Conservation (phyloP, 768 basidiomycete species). For the Agrocybe pediades region DNA sequence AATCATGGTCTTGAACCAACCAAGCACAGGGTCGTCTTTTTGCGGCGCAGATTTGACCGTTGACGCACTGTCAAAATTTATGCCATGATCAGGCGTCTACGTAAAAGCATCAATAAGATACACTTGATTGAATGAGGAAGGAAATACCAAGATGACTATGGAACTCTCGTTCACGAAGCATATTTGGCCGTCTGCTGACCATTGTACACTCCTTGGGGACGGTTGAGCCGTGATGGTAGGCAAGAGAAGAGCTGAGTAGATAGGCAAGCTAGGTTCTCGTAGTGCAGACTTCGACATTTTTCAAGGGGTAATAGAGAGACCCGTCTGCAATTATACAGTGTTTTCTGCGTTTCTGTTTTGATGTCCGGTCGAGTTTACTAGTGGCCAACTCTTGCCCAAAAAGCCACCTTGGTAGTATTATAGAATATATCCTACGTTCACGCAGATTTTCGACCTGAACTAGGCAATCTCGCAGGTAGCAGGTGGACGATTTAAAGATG, state of each 20-base stretch:
- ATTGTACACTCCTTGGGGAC: constrained; percentile 62
- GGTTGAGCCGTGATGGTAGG: constrained; percentile 63
- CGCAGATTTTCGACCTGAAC: too few relatives aligned
- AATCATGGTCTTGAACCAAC: constrained; percentile 78
- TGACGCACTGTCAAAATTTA: constrained; percentile 63
- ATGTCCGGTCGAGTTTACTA: too few relatives aligned
- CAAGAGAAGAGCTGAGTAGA: constrained; percentile 57
- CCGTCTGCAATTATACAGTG: constrained; percentile 51
- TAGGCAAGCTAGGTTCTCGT: constrained; percentile 15
- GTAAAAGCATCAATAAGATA: constrained; percentile 1
- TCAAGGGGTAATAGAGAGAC: constrained; percentile 59
- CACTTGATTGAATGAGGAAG: neutral
- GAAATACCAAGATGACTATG: constrained; percentile 66
- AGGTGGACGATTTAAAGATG: too few relatives aligned
- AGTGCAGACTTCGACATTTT: constrained; percentile 2
- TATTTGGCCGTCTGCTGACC: constrained; percentile 76
- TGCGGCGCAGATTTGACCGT: constrained; percentile 42
- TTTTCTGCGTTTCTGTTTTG: too few relatives aligned
- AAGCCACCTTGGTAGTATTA: too few relatives aligned
- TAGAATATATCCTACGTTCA: too few relatives aligned
- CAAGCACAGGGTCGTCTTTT: constrained; percentile 41
- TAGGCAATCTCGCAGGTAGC: too few relatives aligned
- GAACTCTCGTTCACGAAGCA: constrained; percentile 66
- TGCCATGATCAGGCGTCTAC: constrained; percentile 76
- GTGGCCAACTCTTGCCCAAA: too few relatives aligned